Evolutionary conservation across 371 early-diverging fungal species (phyloP).

Genomic region (Mucor irregularis): DNA sequence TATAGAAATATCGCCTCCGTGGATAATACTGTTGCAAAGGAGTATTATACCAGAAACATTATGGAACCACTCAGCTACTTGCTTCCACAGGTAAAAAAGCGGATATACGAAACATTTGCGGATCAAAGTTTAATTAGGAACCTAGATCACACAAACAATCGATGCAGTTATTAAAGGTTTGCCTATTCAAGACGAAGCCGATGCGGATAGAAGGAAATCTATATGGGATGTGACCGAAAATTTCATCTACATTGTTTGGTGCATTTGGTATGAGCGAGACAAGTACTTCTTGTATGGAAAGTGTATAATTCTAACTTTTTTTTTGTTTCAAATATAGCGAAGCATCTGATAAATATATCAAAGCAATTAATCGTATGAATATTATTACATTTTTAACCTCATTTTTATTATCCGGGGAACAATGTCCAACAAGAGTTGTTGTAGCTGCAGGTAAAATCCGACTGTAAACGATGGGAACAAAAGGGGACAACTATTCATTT

Average conservation of each 20-base stretch:
- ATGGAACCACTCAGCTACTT: conserved; percentile 51
- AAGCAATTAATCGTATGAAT: conserved; percentile 66
- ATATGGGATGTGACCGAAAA: conserved; percentile 77
- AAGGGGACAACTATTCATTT: no score
- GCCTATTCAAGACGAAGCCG: conserved; percentile 47
- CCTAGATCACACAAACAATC: conserved; percentile 42
- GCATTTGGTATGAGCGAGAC: conserved; percentile 45
- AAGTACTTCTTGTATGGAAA: no score
- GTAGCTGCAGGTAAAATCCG: conserved; percentile 65
- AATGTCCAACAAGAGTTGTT: conserved; percentile 61
- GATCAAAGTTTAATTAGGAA: not conserved
- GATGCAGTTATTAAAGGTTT: conserved; percentile 49
- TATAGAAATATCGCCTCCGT: conserved; percentile 65
- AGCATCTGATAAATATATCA: conserved; percentile 66
- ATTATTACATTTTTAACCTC: conserved; percentile 68
- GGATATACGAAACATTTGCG: no score
- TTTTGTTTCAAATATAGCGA: conserved; percentile 46
- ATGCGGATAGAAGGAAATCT: conserved; percentile 58
- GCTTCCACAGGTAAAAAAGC: conserved; percentile 42
- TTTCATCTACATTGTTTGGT: conserved; percentile 70
- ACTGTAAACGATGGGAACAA: no score
- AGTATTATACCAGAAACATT: conserved; percentile 69
- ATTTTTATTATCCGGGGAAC: conserved; percentile 60
- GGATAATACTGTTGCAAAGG: conserved; percentile 62
- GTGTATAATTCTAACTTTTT: no score